A percentile compares a stretch with the other conserved stretches of the same genome.
Conservation (phyloP, 2,329 filamentous ascomycete species). For the Gliomastix tumulicola region DNA sequence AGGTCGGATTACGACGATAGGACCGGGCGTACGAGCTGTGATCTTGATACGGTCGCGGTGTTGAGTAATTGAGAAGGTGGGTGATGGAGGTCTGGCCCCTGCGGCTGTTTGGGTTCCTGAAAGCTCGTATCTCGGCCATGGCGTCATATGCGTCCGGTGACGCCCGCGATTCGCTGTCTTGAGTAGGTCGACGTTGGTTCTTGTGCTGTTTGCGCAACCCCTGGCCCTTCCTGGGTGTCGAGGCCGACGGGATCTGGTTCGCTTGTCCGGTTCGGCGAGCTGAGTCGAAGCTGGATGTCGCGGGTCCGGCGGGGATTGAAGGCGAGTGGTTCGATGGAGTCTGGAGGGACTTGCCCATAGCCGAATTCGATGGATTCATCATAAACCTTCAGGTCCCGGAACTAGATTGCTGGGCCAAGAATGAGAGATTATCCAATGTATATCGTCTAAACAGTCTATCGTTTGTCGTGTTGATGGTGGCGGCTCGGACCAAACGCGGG, state of each 20-base stretch:
- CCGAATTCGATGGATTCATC: constrained; percentile 25
- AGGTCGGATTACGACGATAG: constrained; percentile 66
- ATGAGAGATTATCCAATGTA: not conserved
- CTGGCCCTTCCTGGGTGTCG: constrained; percentile 62
- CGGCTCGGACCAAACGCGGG: too few species aligned
- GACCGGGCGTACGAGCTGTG: constrained; percentile 45
- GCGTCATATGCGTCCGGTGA: constrained; percentile 75
- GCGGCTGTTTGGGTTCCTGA: constrained; percentile 56
- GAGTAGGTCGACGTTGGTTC: constrained; percentile 65
- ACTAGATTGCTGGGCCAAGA: not conserved
- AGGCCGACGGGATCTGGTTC: constrained; percentile 13
- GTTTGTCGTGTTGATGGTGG: too few species aligned
- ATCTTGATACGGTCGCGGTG: constrained; percentile 64
- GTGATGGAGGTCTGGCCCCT: constrained; percentile 96
- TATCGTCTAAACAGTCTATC: too few species aligned
- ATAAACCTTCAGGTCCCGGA: constrained; percentile 5
- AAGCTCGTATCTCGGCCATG: constrained; percentile 67
- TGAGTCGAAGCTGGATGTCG: constrained; percentile 41
- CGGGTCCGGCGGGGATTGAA: constrained; percentile 30
- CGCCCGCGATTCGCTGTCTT: too few species aligned
- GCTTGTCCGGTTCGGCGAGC: constrained; percentile 38
- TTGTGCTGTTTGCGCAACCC: constrained; percentile 75
- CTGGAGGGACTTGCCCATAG: constrained; percentile 44
- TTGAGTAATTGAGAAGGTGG: constrained; percentile 86
- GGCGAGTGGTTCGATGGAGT: constrained; percentile 31